Conservation (phyloP, 345 rosid species). For the Hypericum perforatum region DNA sequence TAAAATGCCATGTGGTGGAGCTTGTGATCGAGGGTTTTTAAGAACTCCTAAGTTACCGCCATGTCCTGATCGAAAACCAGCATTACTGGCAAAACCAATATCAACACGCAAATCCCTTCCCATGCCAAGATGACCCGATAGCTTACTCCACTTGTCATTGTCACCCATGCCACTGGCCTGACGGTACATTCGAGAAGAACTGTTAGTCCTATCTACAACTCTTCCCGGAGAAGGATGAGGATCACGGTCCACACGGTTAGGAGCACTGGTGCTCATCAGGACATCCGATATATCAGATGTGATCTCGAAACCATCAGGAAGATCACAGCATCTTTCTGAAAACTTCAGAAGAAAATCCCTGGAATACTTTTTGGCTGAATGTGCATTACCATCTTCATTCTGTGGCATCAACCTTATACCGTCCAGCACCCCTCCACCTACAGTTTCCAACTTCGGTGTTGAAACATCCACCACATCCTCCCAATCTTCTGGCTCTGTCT, state of each 20-base stretch:
- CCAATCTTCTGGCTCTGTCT: conserved; percentile 89
- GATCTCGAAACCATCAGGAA: conserved; percentile 54
- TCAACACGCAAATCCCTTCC: conserved; percentile 49
- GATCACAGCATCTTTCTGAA: conserved; percentile 52
- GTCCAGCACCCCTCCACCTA: conserved; percentile 19
- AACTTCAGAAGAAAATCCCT: conserved; percentile 87
- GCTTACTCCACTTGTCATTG: conserved; percentile 66
- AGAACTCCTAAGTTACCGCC: conserved; percentile 67
- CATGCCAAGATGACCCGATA: conserved; percentile 32
- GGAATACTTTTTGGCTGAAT: conserved; percentile 65
- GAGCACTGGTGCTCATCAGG: conserved; percentile 24
- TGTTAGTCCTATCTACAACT: conserved; percentile 45
- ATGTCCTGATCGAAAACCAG: conserved; percentile 57
- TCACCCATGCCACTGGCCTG: conserved; percentile 50
- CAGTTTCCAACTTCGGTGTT: conserved; percentile 60
- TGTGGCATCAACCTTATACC: conserved; percentile 22
- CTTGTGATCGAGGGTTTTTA: conserved; percentile 58
- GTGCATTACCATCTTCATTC: conserved; percentile 29
- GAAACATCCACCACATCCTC: conserved; percentile 92
- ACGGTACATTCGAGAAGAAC: conserved; percentile 58
- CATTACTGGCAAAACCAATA: conserved; percentile 36
- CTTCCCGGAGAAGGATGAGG: conserved; percentile 52
- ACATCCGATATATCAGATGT: conserved; percentile 38
- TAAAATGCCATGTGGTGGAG: conserved; percentile 44
- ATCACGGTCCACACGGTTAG: conserved; percentile 48